phyloP scores from a whole-genome alignment of 169 alveolate species.

The Toxoplasma gondii region DNA sequence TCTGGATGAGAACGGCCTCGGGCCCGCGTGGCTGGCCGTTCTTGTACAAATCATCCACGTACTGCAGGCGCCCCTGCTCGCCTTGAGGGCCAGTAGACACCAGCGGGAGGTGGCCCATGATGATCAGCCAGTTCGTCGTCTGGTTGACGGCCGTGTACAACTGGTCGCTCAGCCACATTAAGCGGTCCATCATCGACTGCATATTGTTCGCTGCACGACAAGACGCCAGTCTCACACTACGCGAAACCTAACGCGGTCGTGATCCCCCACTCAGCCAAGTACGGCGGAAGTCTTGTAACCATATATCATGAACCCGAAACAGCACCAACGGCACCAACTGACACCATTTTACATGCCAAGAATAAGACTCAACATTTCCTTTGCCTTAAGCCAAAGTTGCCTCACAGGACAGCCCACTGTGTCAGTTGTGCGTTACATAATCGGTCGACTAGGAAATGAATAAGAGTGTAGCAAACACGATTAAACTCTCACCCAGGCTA shows the following conservation, averaged over 20 bases:
- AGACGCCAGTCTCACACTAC: not conserved
- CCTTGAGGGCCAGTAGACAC: constrained; percentile 50
- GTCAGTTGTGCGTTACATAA: too few relatives aligned
- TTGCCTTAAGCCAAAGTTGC: too few relatives aligned
- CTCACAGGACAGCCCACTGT: too few relatives aligned
- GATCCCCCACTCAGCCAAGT: too few relatives aligned
- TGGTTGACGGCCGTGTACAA: constrained; percentile 34
- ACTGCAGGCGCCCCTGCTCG: constrained; percentile 48
- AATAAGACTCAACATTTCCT: too few relatives aligned
- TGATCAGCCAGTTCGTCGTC: constrained; percentile 55
- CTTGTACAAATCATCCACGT: constrained; percentile 52
- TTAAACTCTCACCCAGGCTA: too few relatives aligned
- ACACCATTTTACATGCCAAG: too few relatives aligned
- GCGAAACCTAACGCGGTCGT: not conserved
- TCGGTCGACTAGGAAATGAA: too few relatives aligned
- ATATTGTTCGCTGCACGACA: constrained; percentile 15
- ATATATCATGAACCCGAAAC: too few relatives aligned
- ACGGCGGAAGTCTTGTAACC: too few relatives aligned
- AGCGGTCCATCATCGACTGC: constrained; percentile 21
- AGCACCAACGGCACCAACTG: too few relatives aligned
- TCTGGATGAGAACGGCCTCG: constrained; percentile 35
- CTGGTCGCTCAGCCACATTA: constrained; percentile 53
- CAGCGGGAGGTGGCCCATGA: constrained; percentile 61
- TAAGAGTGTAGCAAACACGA: too few relatives aligned
- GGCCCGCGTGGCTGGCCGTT: constrained; percentile 46